Percentiles rank a stretch among this genome's conserved stretches.
Conservation (phyloP, 2,329 filamentous ascomycete genomes). For the Colletotrichum graminicola region DNA sequence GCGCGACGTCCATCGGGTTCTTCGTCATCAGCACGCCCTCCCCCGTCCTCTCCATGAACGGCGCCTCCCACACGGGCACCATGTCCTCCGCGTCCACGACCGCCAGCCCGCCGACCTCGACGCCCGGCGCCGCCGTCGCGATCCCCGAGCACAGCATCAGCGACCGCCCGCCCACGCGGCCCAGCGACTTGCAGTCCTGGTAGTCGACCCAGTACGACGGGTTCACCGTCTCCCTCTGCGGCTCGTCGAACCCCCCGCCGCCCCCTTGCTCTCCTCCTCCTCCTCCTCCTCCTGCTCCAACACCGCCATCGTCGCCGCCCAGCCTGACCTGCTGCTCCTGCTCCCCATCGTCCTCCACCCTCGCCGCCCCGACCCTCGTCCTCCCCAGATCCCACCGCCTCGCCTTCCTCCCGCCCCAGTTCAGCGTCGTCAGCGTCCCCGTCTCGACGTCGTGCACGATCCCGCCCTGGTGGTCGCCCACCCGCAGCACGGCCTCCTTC, state of each 20-base stretch:
- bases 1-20: slow-evolving; percentile 61
- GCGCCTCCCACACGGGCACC: slow-evolving; percentile 59
- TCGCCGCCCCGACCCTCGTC: background rate
- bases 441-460: slow-evolving; percentile 56
- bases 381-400: slow-evolving; percentile 51
- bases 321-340: slow-evolving; percentile 31
- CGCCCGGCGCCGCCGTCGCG: slow-evolving; percentile 49
- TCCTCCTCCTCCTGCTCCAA: too few species aligned
- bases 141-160: slow-evolving; percentile 64
- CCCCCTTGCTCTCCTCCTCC: background rate
- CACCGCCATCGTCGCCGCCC: slow-evolving; percentile 47
- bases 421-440: slow-evolving; percentile 55
- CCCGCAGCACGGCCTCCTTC: slow-evolving; percentile 51
- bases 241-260: slow-evolving; percentile 43
- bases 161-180: slow-evolving; percentile 52
- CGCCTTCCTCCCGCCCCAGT: slow-evolving; percentile 60
- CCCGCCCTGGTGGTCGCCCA: slow-evolving; percentile 60
- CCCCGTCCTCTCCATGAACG: slow-evolving; percentile 55
- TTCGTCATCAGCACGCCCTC: slow-evolving; percentile 56
- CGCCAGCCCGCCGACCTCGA: slow-evolving; percentile 59
- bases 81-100: slow-evolving; percentile 60
- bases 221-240: slow-evolving; percentile 49
- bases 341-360: background rate
- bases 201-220: slow-evolving; percentile 62
- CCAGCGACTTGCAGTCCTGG: slow-evolving; percentile 65